Percentiles rank a stretch among this genome's conserved stretches.
Conservation (phyloP, 176 grass and related monocot species). For the Triticum monococcum region DNA sequence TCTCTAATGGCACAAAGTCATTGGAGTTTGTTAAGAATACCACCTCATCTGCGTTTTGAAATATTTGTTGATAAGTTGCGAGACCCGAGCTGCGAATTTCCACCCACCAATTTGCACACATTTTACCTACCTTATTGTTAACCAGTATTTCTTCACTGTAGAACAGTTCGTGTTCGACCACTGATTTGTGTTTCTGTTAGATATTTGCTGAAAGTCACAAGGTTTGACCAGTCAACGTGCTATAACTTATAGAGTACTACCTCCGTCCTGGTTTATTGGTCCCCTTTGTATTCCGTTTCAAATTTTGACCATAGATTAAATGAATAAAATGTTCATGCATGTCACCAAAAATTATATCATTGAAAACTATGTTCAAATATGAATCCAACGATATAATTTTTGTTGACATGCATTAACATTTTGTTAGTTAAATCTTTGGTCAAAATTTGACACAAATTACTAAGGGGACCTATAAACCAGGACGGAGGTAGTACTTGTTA, state of each 20-base stretch:
- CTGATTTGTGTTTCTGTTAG: constrained; percentile 15
- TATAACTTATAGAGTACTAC: background rate
- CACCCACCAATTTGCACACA: background rate
- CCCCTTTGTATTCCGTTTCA: too few relatives aligned
- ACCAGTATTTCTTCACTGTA: background rate
- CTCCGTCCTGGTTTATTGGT: too few relatives aligned
- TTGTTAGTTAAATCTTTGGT: too few relatives aligned
- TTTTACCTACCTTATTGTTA: background rate
- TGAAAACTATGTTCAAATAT: too few relatives aligned
- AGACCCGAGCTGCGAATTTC: background rate
- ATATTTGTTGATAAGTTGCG: constrained; percentile 10
- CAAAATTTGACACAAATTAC: too few relatives aligned
- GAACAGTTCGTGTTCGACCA: constrained; percentile 4
- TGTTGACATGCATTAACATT: too few relatives aligned
- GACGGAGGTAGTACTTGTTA: background rate
- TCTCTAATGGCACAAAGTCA: background rate
- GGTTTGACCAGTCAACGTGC: constrained; percentile 13
- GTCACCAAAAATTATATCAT: too few relatives aligned
- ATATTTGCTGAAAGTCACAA: constrained; percentile 13
- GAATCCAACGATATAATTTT: too few relatives aligned
- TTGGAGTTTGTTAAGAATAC: background rate
- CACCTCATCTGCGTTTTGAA: background rate
- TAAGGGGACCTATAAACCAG: too few relatives aligned
- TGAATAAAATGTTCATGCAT: too few relatives aligned
- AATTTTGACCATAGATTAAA: too few relatives aligned